Conservation (phyloP, 2,329 filamentous ascomycete species). For the Colletotrichum sp. region DNA sequence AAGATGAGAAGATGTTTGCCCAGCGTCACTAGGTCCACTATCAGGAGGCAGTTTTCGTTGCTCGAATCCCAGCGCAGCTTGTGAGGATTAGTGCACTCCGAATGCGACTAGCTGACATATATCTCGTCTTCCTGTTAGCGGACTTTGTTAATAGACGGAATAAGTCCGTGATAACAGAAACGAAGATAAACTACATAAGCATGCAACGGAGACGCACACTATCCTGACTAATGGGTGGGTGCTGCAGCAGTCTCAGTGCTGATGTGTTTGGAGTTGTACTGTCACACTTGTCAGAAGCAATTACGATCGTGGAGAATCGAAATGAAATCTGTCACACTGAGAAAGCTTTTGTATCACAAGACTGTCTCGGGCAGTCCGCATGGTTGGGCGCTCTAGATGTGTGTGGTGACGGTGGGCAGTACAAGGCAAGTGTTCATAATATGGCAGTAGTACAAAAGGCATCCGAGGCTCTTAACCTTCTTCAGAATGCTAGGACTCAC, state of each 20-base stretch:
- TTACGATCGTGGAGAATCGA: rapidly evolving
- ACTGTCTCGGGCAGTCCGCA: not conserved
- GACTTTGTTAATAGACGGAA: not conserved
- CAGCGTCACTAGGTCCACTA: rapidly evolving
- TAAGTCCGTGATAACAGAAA: rapidly evolving
- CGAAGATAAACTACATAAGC: too few species aligned
- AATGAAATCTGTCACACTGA: rapidly evolving
- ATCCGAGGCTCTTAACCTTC: not conserved
- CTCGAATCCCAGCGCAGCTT: not conserved
- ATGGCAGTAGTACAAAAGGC: rapidly evolving
- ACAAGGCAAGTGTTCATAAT: not conserved
- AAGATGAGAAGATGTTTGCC: rapidly evolving
- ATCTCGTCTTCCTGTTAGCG: too few species aligned
- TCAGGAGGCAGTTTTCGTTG: not conserved
- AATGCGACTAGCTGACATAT: not conserved
- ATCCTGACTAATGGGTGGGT: too few species aligned
- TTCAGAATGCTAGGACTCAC: too few species aligned
- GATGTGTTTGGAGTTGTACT: too few species aligned
- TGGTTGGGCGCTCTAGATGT: not conserved
- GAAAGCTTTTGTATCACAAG: not conserved
- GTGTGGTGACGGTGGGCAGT: rapidly evolving
- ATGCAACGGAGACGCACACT: too few species aligned
- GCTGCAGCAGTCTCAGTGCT: too few species aligned
- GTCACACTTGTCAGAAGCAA: not conserved
- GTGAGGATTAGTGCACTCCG: rapidly evolving